Percentiles rank a stretch among this genome's conserved stretches.
Conservation (phyloP, 2,329 filamentous ascomycete species). For the Diaporthe humulicola region DNA sequence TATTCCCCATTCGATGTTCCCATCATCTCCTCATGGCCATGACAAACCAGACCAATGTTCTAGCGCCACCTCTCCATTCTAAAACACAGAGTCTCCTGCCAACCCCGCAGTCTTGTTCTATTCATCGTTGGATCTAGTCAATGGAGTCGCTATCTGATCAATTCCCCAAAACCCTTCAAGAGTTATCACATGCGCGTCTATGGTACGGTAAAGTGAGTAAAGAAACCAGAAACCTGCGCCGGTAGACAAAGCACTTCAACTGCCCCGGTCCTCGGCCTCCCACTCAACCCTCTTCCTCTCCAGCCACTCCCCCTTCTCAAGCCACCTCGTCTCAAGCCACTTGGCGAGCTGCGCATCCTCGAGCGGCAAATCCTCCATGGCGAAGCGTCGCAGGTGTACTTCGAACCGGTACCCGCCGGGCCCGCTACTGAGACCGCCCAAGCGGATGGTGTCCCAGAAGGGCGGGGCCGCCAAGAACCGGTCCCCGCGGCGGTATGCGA, state of each 20-base stretch:
- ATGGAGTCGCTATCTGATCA: no score
- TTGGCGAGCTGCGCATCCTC: slow-evolving; percentile 62
- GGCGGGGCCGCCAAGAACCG: slow-evolving; percentile 61
- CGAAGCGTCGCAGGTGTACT: slow-evolving; percentile 62
- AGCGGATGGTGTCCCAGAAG: slow-evolving; percentile 66
- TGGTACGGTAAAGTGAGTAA: background rate
- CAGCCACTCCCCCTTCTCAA: slow-evolving; percentile 66
- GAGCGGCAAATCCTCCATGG: slow-evolving; percentile 60
- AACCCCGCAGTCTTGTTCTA: no score
- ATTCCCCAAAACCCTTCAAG: no score
- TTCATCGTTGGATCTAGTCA: no score
- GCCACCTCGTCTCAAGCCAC: slow-evolving; percentile 67
- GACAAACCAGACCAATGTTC: no score
- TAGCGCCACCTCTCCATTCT: no score
- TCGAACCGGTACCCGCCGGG: slow-evolving; percentile 61
- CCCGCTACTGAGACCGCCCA: slow-evolving; percentile 55
- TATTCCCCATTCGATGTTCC: no score
- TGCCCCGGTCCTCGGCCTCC: slow-evolving; percentile 43
- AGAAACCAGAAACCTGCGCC: no score
- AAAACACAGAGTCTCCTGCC: no score
- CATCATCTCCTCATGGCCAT: no score
- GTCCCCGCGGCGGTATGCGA: slow-evolving; percentile 62
- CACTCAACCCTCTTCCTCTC: slow-evolving; percentile 59
- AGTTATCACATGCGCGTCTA: background rate
- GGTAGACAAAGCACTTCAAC: background rate